Evolutionary conservation across 331 rosid genomes (phyloP).

Genomic region (Pyracantha coccinea): DNA sequence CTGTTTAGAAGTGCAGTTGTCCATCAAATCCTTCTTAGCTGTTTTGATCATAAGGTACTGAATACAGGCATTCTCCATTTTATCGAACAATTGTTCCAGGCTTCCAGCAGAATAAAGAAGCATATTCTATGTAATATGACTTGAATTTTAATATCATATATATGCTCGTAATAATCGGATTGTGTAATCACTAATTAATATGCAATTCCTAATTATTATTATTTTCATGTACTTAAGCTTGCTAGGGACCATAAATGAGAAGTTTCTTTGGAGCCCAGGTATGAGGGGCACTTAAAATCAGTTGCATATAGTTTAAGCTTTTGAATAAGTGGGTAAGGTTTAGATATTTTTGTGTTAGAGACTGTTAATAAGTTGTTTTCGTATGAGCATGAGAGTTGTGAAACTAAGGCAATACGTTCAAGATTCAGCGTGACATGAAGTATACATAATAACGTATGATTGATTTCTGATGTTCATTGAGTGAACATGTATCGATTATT

Average conservation of each 20-base stretch:
- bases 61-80: neutral
- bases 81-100: neutral
- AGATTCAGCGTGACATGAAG: neutral
- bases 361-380: neutral
- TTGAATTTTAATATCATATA: neutral
- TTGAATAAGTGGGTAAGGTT: neutral
- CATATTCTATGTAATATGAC: neutral
- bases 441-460: neutral
- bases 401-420: neutral
- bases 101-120: neutral
- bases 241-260: neutral
- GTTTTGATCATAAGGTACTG: constrained; percentile 50
- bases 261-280: neutral
- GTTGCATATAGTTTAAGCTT: neutral
- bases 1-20: constrained; percentile 64
- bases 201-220: neutral
- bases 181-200: neutral
- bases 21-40: constrained; percentile 53
- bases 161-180: neutral
- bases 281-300: neutral
- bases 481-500: neutral
- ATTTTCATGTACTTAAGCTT: neutral
- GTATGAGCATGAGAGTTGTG: neutral
- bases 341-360: neutral
- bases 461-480: neutral